These are phyloP conservation scores for Sphaerostilbella broomeana DNA, from an alignment of 2,329 filamentous ascomycete genomes.

Conservation along the genomic window DNA sequence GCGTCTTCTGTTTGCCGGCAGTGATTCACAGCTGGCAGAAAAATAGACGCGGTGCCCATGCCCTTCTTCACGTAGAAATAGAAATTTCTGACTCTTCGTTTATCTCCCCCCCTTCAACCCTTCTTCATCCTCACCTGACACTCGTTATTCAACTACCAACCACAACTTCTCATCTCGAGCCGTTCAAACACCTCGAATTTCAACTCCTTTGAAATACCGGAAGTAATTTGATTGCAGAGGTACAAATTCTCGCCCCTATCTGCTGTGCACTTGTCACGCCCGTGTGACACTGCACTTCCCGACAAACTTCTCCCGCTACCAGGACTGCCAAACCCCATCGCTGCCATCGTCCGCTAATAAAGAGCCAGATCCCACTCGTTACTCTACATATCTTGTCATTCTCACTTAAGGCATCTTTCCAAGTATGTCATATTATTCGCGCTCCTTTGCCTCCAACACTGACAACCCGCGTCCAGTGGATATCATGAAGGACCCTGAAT, in stretches of 20 bases:
- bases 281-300: slow-evolving; percentile 8
- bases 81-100: not conserved
- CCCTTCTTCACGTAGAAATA: not conserved
- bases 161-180: not conserved
- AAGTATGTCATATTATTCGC: not conserved
- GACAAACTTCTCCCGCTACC: slow-evolving; percentile 5
- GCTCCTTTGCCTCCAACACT: slow-evolving; percentile 4
- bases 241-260: not conserved
- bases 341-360: not conserved
- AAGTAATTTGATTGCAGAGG: not conserved
- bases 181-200: not conserved
- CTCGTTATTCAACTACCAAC: slow-evolving; percentile 3
- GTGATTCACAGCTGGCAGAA: slow-evolving; percentile 11
- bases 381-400: not conserved
- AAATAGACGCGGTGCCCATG: not conserved
- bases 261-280: slow-evolving; percentile 7
- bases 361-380: not conserved
- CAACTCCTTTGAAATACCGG: not conserved
- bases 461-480: slow-evolving; percentile 20
- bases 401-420: not conserved
- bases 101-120: slow-evolving; percentile 1
- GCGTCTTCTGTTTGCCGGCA: not conserved
- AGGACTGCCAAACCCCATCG: not conserved
- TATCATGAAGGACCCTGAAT: slow-evolving; percentile 23
- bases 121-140: slow-evolving; percentile 7